A percentile compares a stretch with the other conserved stretches of the same genome.
Conservation (phyloP, 2,329 filamentous ascomycete genomes). For the Ophiostoma ulmi region DNA sequence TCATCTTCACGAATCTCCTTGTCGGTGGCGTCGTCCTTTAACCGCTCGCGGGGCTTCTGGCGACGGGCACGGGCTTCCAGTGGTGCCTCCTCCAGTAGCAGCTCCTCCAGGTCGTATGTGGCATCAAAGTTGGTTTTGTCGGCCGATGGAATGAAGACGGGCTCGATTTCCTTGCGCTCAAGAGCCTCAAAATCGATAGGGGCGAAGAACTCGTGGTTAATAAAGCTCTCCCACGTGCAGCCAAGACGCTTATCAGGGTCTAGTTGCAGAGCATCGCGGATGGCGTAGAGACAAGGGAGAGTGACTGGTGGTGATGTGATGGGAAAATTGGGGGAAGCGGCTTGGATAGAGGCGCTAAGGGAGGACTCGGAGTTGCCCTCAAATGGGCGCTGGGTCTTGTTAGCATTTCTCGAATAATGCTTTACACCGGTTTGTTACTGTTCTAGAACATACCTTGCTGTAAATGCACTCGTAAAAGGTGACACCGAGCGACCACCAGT, state of each 20-base stretch:
- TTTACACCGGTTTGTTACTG: too few relatives aligned
- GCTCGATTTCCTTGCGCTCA: constrained; percentile 81
- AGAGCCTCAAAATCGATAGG: constrained; percentile 77
- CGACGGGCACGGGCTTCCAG: constrained; percentile 85
- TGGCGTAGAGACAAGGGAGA: constrained; percentile 80
- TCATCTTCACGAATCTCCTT: constrained; percentile 95
- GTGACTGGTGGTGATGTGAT: constrained; percentile 87
- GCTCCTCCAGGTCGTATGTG: constrained; percentile 92
- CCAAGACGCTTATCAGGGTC: constrained; percentile 79
- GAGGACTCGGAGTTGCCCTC: constrained; percentile 81
- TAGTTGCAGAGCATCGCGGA: constrained; percentile 74
- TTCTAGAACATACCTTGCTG: constrained; percentile 66
- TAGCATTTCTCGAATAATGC: neutral
- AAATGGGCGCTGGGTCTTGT: constrained; percentile 69
- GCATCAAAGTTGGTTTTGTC: constrained; percentile 99
- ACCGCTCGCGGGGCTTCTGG: constrained; percentile 85
- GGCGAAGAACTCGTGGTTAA: constrained; percentile 82
- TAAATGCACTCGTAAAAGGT: constrained; percentile 99
- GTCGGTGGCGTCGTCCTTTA: constrained; percentile 90
- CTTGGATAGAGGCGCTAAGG: constrained; percentile 73
- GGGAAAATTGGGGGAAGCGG: constrained; percentile 79
- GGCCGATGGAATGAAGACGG: constrained; percentile 86
- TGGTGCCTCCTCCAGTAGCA: constrained; percentile 89
- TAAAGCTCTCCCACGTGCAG: constrained; percentile 80
- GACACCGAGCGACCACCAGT: constrained; percentile 98